A percentile compares a stretch with the other conserved stretches of the same genome.
Evolutionary conservation across 169 alveolate genomes (phyloP).

Genomic region (Miamiensis avidus): DNA sequence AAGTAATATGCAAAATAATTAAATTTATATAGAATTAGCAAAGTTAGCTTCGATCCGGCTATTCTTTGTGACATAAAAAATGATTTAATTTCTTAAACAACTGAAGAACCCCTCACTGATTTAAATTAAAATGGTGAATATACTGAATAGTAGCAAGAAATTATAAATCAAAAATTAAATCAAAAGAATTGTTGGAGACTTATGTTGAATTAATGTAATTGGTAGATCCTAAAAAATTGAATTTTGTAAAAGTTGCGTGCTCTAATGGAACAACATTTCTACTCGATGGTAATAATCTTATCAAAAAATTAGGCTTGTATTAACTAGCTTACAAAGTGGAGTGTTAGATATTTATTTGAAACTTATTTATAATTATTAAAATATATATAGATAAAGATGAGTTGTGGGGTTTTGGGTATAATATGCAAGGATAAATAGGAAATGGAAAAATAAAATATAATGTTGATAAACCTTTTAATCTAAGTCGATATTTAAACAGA

Average conservation of each 20-base stretch:
- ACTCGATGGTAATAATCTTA: constrained; percentile 9
- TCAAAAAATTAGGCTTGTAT: neutral
- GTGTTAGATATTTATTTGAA: too few species aligned
- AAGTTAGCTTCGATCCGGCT: neutral
- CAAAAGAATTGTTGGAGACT: too few species aligned
- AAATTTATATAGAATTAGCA: too few species aligned
- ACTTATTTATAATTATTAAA: too few species aligned
- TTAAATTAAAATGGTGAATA: too few species aligned
- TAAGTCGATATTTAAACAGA: constrained; percentile 9
- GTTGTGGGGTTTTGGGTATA: constrained; percentile 19
- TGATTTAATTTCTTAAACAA: neutral
- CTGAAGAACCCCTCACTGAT: neutral
- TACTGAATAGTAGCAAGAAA: too few species aligned
- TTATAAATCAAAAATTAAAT: too few species aligned
- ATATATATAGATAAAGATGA: constrained; percentile 25
- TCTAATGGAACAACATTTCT: neutral
- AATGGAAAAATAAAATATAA: neutral
- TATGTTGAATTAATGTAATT: constrained; percentile 6
- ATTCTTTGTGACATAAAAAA: too few species aligned
- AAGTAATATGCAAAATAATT: neutral
- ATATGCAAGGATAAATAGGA: constrained; percentile 8
- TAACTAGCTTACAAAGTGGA: too few species aligned
- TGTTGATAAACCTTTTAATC: constrained; percentile 19
- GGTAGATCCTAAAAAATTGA: constrained; percentile 8
- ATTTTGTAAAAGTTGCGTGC: constrained; percentile 17